phyloP scores from a whole-genome alignment of 1,139 yeast species.

The Suhomyces chickasaworum region DNA sequence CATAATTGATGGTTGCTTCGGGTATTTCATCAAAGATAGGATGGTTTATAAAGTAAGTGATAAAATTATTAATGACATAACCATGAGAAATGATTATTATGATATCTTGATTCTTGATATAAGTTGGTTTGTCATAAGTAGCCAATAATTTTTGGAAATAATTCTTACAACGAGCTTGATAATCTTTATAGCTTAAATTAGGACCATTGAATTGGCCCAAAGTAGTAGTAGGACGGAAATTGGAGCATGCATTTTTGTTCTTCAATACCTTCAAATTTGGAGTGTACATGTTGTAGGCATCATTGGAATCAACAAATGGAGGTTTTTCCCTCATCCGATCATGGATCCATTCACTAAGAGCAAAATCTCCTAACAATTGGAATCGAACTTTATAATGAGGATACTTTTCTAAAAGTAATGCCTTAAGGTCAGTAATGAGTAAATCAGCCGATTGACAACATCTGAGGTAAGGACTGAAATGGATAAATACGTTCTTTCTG shows the following conservation, averaged over 20 bases:
- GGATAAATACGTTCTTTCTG: slow-evolving; percentile 44
- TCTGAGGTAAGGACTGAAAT: slow-evolving; percentile 48
- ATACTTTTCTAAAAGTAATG: slow-evolving; percentile 24
- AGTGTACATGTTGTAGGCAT: slow-evolving; percentile 52
- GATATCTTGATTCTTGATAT: slow-evolving; percentile 39
- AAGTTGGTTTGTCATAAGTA: slow-evolving; percentile 45
- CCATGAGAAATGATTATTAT: slow-evolving; percentile 48
- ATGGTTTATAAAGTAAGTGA: slow-evolving; percentile 46
- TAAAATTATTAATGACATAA: slow-evolving; percentile 43
- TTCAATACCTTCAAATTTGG: slow-evolving; percentile 43
- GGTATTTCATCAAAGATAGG: slow-evolving; percentile 52
- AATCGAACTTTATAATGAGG: slow-evolving; percentile 41
- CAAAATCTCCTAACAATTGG: slow-evolving; percentile 50
- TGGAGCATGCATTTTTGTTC: slow-evolving; percentile 41
- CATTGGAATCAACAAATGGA: slow-evolving; percentile 47
- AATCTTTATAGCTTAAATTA: slow-evolving; percentile 44
- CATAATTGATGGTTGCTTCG: slow-evolving; percentile 42
- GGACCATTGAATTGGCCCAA: slow-evolving; percentile 53
- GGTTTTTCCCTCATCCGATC: slow-evolving; percentile 49
- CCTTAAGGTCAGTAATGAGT: slow-evolving; percentile 35
- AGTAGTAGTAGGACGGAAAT: slow-evolving; percentile 49
- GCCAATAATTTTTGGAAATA: slow-evolving; percentile 48
- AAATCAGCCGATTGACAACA: slow-evolving; percentile 51
- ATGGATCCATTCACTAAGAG: slow-evolving; percentile 52
- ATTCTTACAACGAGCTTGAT: slow-evolving; percentile 43